Base-by-base conservation (phyloP, 2,329 filamentous ascomycete genomes). In the Neofusicoccum kwambonambiense region DNA sequence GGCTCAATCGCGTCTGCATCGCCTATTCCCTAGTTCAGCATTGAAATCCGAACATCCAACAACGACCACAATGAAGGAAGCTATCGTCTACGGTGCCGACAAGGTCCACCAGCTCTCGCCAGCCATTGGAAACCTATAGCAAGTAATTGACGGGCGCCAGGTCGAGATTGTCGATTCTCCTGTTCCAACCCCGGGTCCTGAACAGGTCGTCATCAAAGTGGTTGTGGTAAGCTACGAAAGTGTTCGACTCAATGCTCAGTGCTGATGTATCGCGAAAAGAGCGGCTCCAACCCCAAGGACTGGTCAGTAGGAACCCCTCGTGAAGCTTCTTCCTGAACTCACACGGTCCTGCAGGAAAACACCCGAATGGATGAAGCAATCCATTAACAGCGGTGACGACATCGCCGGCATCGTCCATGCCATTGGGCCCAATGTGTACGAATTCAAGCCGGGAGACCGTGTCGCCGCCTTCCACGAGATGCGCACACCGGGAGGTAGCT, bases 401-500 rank as follows among this genome's bases (percentile, higher is more conserved):
- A 83, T 86, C 47, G 83, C 84, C 1, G 83, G 83, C 49, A 77
- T 82, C 34, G 80, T 89, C 8, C 79, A 86, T 68, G 77, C 80
- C 65, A 83, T 87, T 22, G 86, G 86, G 19, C 71, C 77, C 45
- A 78, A 83, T 42, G 86, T 88, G 1, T 81, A 74, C 64, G 86
- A 87, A 68, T 88, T 88, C 79, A 82, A 82, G 66, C 75, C 77
- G 0, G 86, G 85, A 37, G 85, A 87, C 72, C 81, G 84, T 15
- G 85, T 87, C 1, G 82, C 83, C 8, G 83, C 82, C 3, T 86
- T 86, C 76, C 81, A 83, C 67, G 76, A 85, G 67, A 87, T 89
- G 80, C 69, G 74, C 49, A 75, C 76, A 0, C 77, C 81, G 0
- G 71, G 80, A 41, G 87, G 87, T 2, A 81, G 79, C 7, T 90